Evolutionary conservation across 495 filamentous ascomycete genomes (phyloP).

Genomic region (Talaromyces liani): DNA sequence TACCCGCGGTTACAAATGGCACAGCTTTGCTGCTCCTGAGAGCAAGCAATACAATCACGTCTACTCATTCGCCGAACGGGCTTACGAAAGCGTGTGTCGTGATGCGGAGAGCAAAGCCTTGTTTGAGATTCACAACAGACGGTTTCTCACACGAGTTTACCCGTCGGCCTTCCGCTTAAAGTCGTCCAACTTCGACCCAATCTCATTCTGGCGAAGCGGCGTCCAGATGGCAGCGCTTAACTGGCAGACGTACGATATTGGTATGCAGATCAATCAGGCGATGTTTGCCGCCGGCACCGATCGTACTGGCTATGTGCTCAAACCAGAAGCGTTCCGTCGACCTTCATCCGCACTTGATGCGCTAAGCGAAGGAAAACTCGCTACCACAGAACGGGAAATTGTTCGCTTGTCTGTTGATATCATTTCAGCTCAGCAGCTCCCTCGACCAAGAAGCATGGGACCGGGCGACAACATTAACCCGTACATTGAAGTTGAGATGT

Average conservation of each 20-base stretch:
- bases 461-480: slow-evolving; percentile 75
- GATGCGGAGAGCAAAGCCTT: slow-evolving; percentile 60
- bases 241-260: slow-evolving; percentile 95
- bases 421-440: slow-evolving; percentile 90
- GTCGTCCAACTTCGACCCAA: slow-evolving; percentile 89
- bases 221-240: slow-evolving; percentile 96
- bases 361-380: slow-evolving; percentile 20
- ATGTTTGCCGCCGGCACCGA: slow-evolving; percentile 96
- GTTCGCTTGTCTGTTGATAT: slow-evolving; percentile 80
- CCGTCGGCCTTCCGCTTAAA: slow-evolving; percentile 69
- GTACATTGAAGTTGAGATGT: slow-evolving; percentile 90
- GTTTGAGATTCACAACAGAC: slow-evolving; percentile 84
- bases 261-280: slow-evolving; percentile 91
- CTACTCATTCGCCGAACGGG: slow-evolving; percentile 84
- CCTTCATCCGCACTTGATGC: slow-evolving; percentile 38
- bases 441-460: slow-evolving; percentile 63
- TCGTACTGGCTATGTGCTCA: slow-evolving; percentile 84
- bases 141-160: slow-evolving; percentile 89
- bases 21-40: slow-evolving; percentile 63
- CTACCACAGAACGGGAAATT: slow-evolving; percentile 55
- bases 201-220: slow-evolving; percentile 86
- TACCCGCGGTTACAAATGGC: slow-evolving; percentile 77
- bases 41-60: slow-evolving; percentile 85
- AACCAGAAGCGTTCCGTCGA: slow-evolving; percentile 74
- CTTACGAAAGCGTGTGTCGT: slow-evolving; percentile 70